Percentiles rank a stretch among this genome's conserved stretches.
Conservation (phyloP, 768 basidiomycete species). For the Mrakia hoshinonis region DNA sequence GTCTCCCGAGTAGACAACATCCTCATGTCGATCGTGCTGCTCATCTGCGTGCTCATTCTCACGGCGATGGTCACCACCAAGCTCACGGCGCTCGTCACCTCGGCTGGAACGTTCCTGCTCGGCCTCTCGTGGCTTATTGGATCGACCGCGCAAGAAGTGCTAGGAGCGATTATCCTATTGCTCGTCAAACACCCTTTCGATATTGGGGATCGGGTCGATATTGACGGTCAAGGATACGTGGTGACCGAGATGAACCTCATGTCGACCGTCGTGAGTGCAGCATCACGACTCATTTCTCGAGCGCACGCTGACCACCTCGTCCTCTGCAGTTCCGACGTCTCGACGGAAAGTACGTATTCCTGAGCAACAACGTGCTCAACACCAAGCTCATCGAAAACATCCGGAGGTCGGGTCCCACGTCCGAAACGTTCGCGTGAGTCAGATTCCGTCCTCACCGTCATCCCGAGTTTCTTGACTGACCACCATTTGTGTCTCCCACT, state of each 20-base stretch:
- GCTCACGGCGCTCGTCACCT: constrained; percentile 63
- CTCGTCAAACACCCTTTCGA: constrained; percentile 53
- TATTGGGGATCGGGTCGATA: constrained; percentile 47
- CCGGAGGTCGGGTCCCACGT: constrained; percentile 53
- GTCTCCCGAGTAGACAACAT: constrained; percentile 69
- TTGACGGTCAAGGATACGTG: constrained; percentile 54
- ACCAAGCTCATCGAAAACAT: constrained; percentile 40
- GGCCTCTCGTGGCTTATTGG: constrained; percentile 80
- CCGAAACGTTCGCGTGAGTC: constrained; percentile 56
- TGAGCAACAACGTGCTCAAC: constrained; percentile 41
- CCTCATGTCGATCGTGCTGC: constrained; percentile 64
- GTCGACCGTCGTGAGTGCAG: constrained; percentile 44
- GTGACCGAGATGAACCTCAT: constrained; percentile 82
- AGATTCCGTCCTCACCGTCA: neutral
- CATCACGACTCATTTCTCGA: constrained; percentile 49
- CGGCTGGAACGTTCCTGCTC: constrained; percentile 58
- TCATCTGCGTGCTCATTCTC: constrained; percentile 67
- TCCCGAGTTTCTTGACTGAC: neutral
- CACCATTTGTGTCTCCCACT: neutral
- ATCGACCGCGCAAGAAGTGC: constrained; percentile 62
- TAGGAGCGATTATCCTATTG: constrained; percentile 80
- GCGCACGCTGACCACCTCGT: constrained; percentile 33
- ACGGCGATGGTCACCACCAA: constrained; percentile 73
- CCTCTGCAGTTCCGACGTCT: constrained; percentile 25
- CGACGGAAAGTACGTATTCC: constrained; percentile 42